Evolutionary conservation across 139 green algal species (phyloP).

Genomic region (Chlorella sp.): DNA sequence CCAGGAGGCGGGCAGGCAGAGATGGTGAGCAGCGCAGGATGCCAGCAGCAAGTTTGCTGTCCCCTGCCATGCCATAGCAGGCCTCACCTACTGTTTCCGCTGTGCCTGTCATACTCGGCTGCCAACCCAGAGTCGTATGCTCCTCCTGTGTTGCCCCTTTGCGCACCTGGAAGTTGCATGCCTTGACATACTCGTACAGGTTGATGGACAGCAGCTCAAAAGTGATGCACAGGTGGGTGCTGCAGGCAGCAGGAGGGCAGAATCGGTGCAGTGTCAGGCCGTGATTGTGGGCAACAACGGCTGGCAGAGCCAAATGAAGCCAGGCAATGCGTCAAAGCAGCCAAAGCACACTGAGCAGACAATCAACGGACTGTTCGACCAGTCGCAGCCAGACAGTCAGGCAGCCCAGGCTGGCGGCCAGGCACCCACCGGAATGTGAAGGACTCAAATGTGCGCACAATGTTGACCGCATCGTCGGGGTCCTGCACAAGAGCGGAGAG

Average conservation of each 20-base stretch:
- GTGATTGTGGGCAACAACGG: not conserved
- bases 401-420: not conserved
- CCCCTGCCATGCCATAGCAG: too few relatives aligned
- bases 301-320: not conserved
- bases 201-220: constrained; percentile 96
- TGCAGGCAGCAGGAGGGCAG: not conserved
- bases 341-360: not conserved
- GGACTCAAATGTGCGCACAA: constrained; percentile 91
- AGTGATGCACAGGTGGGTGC: constrained; percentile 92
- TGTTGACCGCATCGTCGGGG: constrained; percentile 46
- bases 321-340: not conserved
- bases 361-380: not conserved
- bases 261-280: too few relatives aligned
- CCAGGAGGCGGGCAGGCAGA: constrained; percentile 45
- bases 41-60: constrained; percentile 53
- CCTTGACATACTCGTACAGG: constrained; percentile 96
- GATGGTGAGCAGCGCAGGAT: constrained; percentile 65
- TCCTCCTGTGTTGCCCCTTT: too few relatives aligned
- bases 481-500: constrained; percentile 39
- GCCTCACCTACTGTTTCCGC: too few relatives aligned
- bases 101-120: too few relatives aligned
- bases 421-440: constrained; percentile 76
- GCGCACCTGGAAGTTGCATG: constrained; percentile 79
- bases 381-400: too few relatives aligned
- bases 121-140: too few relatives aligned